Percentiles rank a stretch among this genome's conserved stretches.
phyloP scores from a whole-genome alignment of 371 early-diverging fungal genomes.

The Scutellospora calospora region DNA sequence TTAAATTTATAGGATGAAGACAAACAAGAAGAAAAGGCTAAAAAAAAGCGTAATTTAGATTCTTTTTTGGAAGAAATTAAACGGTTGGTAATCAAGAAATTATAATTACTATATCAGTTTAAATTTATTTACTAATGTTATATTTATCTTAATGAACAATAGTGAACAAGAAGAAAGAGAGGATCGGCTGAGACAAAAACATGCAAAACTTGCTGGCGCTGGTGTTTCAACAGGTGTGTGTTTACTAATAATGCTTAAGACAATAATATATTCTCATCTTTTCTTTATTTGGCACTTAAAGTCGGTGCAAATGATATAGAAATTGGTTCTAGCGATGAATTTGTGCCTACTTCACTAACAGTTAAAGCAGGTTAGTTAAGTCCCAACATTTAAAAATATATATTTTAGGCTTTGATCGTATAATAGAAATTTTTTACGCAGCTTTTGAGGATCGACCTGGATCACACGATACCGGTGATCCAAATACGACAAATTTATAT shows the following conservation, averaged over 20 bases:
- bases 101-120: background rate
- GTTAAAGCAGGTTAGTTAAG: constrained; percentile 52
- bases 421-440: background rate
- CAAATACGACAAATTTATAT: constrained; percentile 88
- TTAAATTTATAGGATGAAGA: constrained; percentile 28
- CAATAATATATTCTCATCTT: too few species aligned
- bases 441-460: constrained; percentile 61
- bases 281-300: background rate
- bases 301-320: background rate
- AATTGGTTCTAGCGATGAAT: constrained; percentile 20
- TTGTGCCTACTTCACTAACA: constrained; percentile 43
- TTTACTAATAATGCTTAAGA: background rate
- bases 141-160: background rate
- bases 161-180: constrained; percentile 58
- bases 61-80: constrained; percentile 87
- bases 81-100: constrained; percentile 51
- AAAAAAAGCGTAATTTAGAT: constrained; percentile 84
- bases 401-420: background rate
- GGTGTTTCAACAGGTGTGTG: constrained; percentile 31
- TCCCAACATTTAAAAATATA: background rate
- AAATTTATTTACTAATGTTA: background rate
- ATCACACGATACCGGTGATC: constrained; percentile 79
- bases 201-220: constrained; percentile 39
- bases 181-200: constrained; percentile 50
- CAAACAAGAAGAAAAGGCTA: constrained; percentile 54